Conservation (phyloP, 257 asterid species). For the Sherardia arvensis region DNA sequence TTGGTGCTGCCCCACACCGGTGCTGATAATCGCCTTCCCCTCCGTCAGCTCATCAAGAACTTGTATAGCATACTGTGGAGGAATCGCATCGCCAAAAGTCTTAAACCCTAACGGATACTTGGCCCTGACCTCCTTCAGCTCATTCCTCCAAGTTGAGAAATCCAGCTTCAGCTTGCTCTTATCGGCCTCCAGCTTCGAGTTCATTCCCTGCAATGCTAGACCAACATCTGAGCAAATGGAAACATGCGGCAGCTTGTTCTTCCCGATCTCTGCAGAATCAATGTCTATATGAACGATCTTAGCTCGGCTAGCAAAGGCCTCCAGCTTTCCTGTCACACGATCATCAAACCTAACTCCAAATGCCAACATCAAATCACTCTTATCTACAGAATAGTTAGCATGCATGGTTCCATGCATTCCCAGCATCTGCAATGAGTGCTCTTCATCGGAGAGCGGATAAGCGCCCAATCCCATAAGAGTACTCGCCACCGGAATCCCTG, state of each 20-base stretch:
- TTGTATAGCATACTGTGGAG: constrained; percentile 72
- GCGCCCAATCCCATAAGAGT: constrained; percentile 79
- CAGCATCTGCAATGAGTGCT: constrained; percentile 57
- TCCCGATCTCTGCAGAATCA: constrained; percentile 76
- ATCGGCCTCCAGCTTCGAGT: constrained; percentile 35
- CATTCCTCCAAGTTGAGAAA: constrained; percentile 61
- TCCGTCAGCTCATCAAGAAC: constrained; percentile 63
- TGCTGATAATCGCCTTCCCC: constrained; percentile 62
- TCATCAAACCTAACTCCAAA: constrained; percentile 87
- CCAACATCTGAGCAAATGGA: constrained; percentile 64
- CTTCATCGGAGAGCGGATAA: constrained; percentile 48
- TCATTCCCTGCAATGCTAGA: constrained; percentile 46
- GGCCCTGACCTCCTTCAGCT: constrained; percentile 47
- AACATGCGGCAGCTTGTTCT: constrained; percentile 71
- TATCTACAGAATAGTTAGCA: constrained; percentile 67
- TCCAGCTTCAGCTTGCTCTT: constrained; percentile 20
- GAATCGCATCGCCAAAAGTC: constrained; percentile 58
- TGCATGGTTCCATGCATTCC: constrained; percentile 94
- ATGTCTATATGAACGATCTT: constrained; percentile 85
- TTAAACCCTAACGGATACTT: constrained; percentile 46
- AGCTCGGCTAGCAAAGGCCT: constrained; percentile 74
- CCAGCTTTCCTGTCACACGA: constrained; percentile 76
- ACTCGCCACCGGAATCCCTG: constrained; percentile 63
- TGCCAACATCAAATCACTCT: constrained; percentile 69
- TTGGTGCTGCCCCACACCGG: constrained; percentile 89